phyloP scores from a whole-genome alignment of 2,329 filamentous ascomycete species.

The Dothidotthia symphoricarpi region DNA sequence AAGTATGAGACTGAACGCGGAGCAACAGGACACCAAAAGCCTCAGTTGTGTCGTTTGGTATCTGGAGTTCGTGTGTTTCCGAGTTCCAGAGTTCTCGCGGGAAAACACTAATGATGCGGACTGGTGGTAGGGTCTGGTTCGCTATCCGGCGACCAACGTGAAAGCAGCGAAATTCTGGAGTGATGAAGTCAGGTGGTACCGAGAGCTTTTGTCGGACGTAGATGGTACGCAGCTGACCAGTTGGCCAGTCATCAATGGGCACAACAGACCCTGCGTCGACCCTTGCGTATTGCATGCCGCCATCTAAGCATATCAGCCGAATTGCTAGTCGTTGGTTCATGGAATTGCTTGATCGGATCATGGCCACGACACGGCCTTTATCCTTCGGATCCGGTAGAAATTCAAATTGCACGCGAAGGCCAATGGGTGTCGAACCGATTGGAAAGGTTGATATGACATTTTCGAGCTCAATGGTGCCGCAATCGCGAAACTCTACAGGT shows the following conservation, averaged over 20 bases:
- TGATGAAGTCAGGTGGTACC: conserved; percentile 23
- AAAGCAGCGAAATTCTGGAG: conserved; percentile 20
- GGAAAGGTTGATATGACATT: conserved; percentile 17
- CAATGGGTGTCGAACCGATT: conserved; percentile 21
- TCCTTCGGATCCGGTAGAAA: conserved; percentile 18
- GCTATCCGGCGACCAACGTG: conserved; percentile 19
- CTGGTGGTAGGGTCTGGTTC: conserved; percentile 13
- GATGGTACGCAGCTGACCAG: conserved; percentile 21
- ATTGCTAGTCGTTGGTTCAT: conserved; percentile 27
- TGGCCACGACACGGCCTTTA: conserved; percentile 13
- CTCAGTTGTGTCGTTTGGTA: conserved; percentile 10
- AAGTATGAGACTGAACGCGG: conserved; percentile 15
- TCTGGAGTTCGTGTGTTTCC: conserved; percentile 15
- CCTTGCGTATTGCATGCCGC: conserved; percentile 36
- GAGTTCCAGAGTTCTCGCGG: conserved; percentile 16
- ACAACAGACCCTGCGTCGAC: conserved; percentile 51
- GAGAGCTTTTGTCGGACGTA: conserved; percentile 24
- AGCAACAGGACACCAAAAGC: conserved; percentile 17
- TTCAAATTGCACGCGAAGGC: conserved; percentile 25
- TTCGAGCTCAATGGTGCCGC: conserved; percentile 23
- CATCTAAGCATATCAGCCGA: conserved; percentile 22
- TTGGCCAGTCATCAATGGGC: conserved; percentile 47
- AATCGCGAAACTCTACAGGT: conserved; percentile 22
- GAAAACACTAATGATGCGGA: conserved; percentile 17
- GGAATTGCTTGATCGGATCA: conserved; percentile 22